These are phyloP conservation scores for Elsinoe batatas DNA, from an alignment of 2,329 filamentous ascomycete species.

Conservation along the genomic window DNA sequence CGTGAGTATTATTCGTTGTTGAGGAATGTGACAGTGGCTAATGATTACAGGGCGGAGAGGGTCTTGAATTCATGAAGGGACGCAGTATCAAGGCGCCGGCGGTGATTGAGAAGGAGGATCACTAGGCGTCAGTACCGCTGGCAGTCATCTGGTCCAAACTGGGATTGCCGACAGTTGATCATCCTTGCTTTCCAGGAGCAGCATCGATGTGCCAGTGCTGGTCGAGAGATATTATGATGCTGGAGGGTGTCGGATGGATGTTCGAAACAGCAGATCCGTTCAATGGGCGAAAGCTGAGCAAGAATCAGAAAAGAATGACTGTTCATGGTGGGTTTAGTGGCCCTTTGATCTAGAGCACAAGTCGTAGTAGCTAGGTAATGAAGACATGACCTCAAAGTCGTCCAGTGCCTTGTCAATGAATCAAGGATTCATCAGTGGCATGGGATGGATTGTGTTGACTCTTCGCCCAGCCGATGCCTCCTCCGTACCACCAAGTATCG, in stretches of 20 bases:
- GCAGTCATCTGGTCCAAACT: neutral
- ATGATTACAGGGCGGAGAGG: conserved; percentile 47
- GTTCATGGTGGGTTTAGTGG: neutral
- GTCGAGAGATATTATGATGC: neutral
- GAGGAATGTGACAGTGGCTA: conserved; percentile 2
- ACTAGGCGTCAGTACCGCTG: conserved; percentile 1
- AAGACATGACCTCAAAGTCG: neutral
- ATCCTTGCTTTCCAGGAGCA: neutral
- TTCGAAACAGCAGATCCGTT: neutral
- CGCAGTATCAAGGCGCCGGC: conserved; percentile 54
- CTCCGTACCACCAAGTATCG: no score
- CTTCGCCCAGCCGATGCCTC: no score
- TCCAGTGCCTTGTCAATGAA: no score
- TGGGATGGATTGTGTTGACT: no score
- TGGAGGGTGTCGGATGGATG: neutral
- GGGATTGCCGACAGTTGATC: neutral
- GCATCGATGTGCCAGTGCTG: neutral
- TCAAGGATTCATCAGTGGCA: no score
- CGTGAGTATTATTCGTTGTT: conserved; percentile 48
- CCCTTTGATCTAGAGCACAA: neutral
- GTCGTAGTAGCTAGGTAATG: neutral
- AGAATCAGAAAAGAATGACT: neutral
- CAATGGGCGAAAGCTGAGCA: neutral
- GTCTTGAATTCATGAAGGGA: conserved; percentile 50
- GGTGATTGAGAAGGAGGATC: conserved; percentile 51